Conservation (phyloP, 73 alveolate genomes). For the Paramecium primaurelia region DNA sequence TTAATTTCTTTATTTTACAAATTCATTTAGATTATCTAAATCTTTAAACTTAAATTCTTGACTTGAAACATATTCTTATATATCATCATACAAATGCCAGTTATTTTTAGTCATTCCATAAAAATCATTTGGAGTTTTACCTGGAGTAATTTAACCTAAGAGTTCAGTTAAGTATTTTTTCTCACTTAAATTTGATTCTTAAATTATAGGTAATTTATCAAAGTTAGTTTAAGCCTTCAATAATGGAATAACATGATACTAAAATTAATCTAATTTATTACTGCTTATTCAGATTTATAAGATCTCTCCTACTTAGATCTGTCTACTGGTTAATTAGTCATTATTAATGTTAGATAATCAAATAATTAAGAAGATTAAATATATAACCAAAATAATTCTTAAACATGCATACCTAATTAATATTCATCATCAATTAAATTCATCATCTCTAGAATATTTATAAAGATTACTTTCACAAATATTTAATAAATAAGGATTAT, state of each 20-base stretch:
- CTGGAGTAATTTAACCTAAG: not conserved
- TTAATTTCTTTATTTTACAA: not conserved
- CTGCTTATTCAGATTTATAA: not conserved
- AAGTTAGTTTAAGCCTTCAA: constrained; percentile 13
- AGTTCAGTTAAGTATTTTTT: not conserved
- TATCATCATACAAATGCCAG: constrained; percentile 4
- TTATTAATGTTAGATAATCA: not conserved
- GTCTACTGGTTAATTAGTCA: not conserved
- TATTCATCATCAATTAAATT: not conserved
- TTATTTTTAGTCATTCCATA: constrained; percentile 3
- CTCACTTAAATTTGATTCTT: not conserved
- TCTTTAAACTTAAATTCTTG: not conserved
- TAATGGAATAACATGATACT: not conserved
- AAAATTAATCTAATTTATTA: not conserved
- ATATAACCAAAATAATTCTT: not conserved
- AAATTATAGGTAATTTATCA: not conserved
- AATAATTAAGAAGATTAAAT: not conserved
- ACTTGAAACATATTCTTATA: not conserved
- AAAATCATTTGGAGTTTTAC: constrained; percentile 1
- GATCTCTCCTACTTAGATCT: not conserved
- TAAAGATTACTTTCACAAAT: not conserved
- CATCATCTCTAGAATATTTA: not conserved
- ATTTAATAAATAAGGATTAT: not conserved
- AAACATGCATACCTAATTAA: not conserved
- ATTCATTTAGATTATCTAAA: constrained; percentile 6